phyloP scores from a whole-genome alignment of 495 filamentous ascomycete genomes.

The Rhypophila decipiens region DNA sequence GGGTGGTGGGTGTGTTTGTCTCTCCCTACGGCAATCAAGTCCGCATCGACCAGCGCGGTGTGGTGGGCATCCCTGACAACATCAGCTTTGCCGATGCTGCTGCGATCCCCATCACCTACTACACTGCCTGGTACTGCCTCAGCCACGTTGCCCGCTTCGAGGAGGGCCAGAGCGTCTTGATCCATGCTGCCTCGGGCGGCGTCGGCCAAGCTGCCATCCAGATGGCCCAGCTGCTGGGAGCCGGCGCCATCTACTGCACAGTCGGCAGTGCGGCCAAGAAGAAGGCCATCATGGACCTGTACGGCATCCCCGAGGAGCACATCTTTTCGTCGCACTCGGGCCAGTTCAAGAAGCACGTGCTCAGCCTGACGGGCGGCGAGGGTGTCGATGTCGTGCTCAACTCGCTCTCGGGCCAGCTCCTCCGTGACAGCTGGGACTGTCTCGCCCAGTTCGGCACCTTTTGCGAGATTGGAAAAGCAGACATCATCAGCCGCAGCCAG shows the following conservation, averaged over 20 bases:
- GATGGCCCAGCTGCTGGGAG: conserved; percentile 41
- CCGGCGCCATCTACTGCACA: conserved; percentile 40
- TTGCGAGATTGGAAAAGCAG: conserved; percentile 43
- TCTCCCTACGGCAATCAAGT: conserved; percentile 1
- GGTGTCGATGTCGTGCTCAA: conserved; percentile 52
- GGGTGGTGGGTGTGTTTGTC: conserved; percentile 20
- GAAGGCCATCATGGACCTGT: conserved; percentile 32
- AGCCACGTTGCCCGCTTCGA: conserved; percentile 23
- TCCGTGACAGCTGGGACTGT: conserved; percentile 41
- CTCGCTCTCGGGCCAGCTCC: conserved; percentile 44
- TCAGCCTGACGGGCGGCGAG: conserved; percentile 29
- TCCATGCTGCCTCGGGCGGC: conserved; percentile 46
- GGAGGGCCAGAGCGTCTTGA: conserved; percentile 45
- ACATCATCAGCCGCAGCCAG: conserved; percentile 20
- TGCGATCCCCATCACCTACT: conserved; percentile 31
- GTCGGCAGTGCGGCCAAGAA: conserved; percentile 40
- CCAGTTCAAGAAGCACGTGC: conserved; percentile 26
- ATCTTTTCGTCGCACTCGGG: conserved; percentile 34
- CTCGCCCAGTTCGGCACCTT: conserved; percentile 43
- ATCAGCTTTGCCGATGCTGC: conserved; percentile 24
- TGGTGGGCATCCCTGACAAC: conserved; percentile 7
- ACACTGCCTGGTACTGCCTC: conserved; percentile 27
- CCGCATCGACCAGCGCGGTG: background rate
- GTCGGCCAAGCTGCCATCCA: conserved; percentile 48
- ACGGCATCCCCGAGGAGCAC: conserved; percentile 41